These are phyloP conservation scores for Tulasnella sp. DNA, from an alignment of 768 basidiomycete genomes.

Conservation along the genomic window DNA sequence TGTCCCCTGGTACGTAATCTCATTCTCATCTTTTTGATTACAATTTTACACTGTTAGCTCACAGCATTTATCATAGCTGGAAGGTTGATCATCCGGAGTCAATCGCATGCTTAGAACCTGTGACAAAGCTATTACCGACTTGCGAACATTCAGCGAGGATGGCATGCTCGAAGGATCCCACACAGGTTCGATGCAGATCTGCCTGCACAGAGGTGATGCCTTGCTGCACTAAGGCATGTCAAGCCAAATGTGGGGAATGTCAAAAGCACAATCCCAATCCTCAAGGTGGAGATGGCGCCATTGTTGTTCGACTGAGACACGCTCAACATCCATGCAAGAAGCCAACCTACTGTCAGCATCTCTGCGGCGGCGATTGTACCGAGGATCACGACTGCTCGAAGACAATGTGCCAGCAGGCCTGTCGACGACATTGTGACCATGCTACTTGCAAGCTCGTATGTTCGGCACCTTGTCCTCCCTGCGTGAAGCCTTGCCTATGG, in stretches of 20 bases:
- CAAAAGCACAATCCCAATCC: conserved; percentile 25
- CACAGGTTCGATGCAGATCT: conserved; percentile 30
- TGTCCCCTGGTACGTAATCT: background rate
- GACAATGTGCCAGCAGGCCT: conserved; percentile 33
- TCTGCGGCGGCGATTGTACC: conserved; percentile 39
- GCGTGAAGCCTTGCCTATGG: conserved; percentile 53
- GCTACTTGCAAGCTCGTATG: conserved; percentile 39
- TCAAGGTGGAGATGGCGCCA: background rate
- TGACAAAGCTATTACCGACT: conserved; percentile 35
- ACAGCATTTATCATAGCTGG: conserved; percentile 34
- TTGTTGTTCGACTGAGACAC: conserved; percentile 29
- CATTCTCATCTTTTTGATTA: background rate
- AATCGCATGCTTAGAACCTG: conserved; percentile 33
- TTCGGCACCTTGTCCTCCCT: conserved; percentile 46
- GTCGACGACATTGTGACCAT: conserved; percentile 47
- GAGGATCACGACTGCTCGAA: conserved; percentile 38
- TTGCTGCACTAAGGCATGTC: conserved; percentile 46
- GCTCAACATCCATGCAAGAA: conserved; percentile 40
- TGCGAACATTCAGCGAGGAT: conserved; percentile 46
- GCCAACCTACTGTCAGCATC: conserved; percentile 44
- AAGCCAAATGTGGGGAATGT: conserved; percentile 39
- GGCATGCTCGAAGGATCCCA: conserved; percentile 38
- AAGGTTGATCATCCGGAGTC: conserved; percentile 34
- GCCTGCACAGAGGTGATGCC: conserved; percentile 36
- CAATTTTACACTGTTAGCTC: background rate